Conservation (phyloP, 495 filamentous ascomycete genomes). For the Penicillium psychrofluorescens region DNA sequence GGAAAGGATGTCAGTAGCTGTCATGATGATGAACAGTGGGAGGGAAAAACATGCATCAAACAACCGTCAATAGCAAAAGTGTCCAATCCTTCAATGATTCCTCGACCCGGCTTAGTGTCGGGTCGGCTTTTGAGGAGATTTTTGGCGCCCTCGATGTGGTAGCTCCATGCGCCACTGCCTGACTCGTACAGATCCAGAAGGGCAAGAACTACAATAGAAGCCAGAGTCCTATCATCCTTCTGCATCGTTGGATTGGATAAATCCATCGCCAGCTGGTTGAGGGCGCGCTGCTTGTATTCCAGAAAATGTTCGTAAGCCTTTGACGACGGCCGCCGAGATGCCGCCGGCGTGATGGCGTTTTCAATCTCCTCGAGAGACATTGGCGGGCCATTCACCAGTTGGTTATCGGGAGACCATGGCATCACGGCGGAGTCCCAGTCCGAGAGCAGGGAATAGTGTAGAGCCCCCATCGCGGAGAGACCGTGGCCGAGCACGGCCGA, state of each 20-base stretch:
- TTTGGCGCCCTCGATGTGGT: constrained; percentile 42
- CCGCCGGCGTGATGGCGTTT: constrained; percentile 18
- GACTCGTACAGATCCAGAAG: constrained; percentile 40
- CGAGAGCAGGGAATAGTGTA: constrained; percentile 33
- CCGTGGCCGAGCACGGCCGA: constrained; percentile 33
- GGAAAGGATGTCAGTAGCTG: constrained; percentile 1
- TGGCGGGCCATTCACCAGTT: constrained; percentile 5
- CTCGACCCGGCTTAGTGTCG: constrained; percentile 11
- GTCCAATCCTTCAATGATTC: constrained; percentile 31
- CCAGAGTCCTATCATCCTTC: constrained; percentile 34
- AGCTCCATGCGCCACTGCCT: constrained; percentile 39
- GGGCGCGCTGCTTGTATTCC: constrained; percentile 35
- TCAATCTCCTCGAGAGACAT: constrained; percentile 23
- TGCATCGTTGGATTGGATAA: constrained; percentile 26
- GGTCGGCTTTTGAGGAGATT: constrained; percentile 28
- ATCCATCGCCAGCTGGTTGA: constrained; percentile 32
- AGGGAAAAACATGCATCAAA: constrained; percentile 24
- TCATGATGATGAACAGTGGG: neutral
- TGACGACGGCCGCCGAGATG: constrained; percentile 20
- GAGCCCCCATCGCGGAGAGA: constrained; percentile 33
- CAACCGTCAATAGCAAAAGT: constrained; percentile 37
- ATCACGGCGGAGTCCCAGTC: constrained; percentile 26
- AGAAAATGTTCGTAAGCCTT: constrained; percentile 36
- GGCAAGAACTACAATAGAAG: constrained; percentile 35
- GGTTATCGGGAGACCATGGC: constrained; percentile 29